Conservation (phyloP, 1,139 yeast genomes). For the Zygoascus hellenicus region DNA sequence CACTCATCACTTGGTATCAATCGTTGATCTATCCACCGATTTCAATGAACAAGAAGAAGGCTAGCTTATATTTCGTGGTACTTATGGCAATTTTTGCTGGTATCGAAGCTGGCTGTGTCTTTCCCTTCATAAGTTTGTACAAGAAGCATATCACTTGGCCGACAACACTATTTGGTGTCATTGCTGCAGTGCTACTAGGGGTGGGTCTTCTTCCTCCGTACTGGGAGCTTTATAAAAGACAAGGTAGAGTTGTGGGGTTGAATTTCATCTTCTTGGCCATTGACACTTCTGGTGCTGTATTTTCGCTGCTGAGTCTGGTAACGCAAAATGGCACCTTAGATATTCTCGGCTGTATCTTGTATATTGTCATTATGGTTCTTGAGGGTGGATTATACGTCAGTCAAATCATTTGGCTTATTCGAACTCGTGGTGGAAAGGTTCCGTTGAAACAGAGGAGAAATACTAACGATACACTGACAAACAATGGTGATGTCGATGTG, state of each 20-base stretch:
- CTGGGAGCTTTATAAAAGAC: conserved; percentile 69
- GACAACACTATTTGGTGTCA: conserved; percentile 63
- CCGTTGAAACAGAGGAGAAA: conserved; percentile 3
- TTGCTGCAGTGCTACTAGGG: conserved; percentile 72
- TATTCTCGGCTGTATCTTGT: conserved; percentile 69
- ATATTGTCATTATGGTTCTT: conserved; percentile 61
- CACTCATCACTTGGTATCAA: conserved; percentile 65
- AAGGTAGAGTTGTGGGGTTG: conserved; percentile 83
- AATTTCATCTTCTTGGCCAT: conserved; percentile 73
- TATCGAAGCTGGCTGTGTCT: conserved; percentile 61
- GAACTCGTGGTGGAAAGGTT: conserved; percentile 36
- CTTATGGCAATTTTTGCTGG: conserved; percentile 48
- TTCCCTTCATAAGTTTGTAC: conserved; percentile 65
- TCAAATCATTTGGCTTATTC: conserved; percentile 65
- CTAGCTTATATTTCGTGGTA: conserved; percentile 13
- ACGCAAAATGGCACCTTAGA: conserved; percentile 44
- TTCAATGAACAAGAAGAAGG: conserved; percentile 20
- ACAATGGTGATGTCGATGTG: neutral
- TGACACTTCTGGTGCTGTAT: conserved; percentile 76
- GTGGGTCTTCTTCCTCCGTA: conserved; percentile 84
- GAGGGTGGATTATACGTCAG: conserved; percentile 73
- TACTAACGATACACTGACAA: neutral
- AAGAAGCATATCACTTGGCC: conserved; percentile 62
- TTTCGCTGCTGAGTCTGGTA: conserved; percentile 55
- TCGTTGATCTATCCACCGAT: conserved; percentile 75